phyloP scores from a whole-genome alignment of 495 filamentous ascomycete species.

The Penicillium paradoxum region DNA sequence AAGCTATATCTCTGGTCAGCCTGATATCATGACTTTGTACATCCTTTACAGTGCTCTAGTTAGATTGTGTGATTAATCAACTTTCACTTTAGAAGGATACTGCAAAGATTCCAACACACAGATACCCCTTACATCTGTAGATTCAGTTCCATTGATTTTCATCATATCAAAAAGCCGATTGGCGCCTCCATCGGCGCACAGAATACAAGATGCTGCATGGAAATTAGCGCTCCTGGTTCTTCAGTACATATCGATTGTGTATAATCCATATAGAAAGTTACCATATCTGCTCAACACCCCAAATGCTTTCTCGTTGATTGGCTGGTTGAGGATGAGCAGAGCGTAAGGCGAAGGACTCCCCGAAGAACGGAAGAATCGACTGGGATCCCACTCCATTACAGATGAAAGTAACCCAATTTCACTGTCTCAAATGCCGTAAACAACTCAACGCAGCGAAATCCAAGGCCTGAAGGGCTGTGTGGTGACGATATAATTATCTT shows the following conservation, averaged over 20 bases:
- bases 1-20: constrained; percentile 28
- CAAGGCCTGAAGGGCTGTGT: not conserved
- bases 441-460: not conserved
- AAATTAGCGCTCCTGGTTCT: not conserved
- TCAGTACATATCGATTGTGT: not conserved
- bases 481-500: constrained; percentile 10
- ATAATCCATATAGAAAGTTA: constrained; percentile 23
- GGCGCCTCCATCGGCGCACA: constrained; percentile 90
- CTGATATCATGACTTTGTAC: not conserved
- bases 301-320: constrained; percentile 50
- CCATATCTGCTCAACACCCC: constrained; percentile 53
- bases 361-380: constrained; percentile 39
- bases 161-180: constrained; percentile 66
- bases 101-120: not conserved
- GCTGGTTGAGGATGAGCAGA: constrained; percentile 67
- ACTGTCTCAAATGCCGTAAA: not conserved
- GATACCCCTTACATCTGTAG: constrained; percentile 33
- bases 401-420: not conserved
- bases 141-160: constrained; percentile 27
- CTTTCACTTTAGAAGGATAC: not conserved
- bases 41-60: not conserved
- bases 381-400: constrained; percentile 51
- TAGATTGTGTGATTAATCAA: not conserved
- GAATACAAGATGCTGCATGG: constrained; percentile 46
- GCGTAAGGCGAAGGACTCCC: constrained; percentile 45